phyloP scores from a whole-genome alignment of 75 land plant genomes.

The Larix kaempferi region DNA sequence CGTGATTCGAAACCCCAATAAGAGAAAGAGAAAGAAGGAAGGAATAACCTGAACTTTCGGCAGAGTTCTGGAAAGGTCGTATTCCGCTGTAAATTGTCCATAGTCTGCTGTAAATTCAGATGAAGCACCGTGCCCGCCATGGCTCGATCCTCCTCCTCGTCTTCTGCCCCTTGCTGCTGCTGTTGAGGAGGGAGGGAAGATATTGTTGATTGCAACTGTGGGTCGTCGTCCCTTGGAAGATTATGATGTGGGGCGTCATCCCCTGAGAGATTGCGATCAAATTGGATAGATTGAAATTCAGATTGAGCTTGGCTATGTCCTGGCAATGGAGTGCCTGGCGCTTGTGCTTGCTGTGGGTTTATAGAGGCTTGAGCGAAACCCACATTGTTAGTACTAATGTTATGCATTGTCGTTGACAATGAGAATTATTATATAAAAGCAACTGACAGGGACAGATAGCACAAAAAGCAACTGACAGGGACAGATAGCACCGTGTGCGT shows the following conservation, averaged over 20 bases:
- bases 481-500: slow-evolving; percentile 9
- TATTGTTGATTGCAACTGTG: background rate
- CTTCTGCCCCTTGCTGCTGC: slow-evolving; percentile 10
- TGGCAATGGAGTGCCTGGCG: background rate
- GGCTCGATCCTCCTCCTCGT: slow-evolving; percentile 17
- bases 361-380: background rate
- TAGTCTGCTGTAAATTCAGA: slow-evolving; percentile 49
- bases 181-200: background rate
- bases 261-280: background rate
- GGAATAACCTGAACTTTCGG: slow-evolving; percentile 72
- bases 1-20: background rate
- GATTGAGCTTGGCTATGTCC: background rate
- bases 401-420: background rate
- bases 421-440: slow-evolving; percentile 6
- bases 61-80: slow-evolving; percentile 92
- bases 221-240: slow-evolving; percentile 12
- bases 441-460: background rate
- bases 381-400: background rate
- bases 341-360: background rate
- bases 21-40: background rate
- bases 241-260: background rate
- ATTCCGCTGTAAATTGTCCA: slow-evolving; percentile 48
- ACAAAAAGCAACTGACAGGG: background rate
- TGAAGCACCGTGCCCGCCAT: slow-evolving; percentile 66
- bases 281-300: background rate